Conservation (phyloP, 768 basidiomycete species). For the Strobilomyces confusus region DNA sequence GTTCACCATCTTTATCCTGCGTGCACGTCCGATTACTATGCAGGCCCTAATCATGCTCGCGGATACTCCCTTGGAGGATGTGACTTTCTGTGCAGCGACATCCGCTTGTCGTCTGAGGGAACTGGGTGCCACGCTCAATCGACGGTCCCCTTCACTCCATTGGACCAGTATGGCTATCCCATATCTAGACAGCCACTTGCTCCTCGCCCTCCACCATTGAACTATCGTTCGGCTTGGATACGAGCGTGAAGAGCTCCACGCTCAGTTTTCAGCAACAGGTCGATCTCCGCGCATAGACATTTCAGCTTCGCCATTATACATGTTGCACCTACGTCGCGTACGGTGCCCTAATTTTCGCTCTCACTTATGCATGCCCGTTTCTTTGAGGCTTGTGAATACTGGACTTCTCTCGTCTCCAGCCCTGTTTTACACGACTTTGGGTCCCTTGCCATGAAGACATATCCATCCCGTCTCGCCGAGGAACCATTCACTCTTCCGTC, state of each 20-base stretch:
- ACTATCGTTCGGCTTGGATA: conserved; percentile 49
- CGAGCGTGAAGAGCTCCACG: conserved; percentile 35
- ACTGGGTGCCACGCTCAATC: conserved; percentile 34
- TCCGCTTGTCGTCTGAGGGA: conserved; percentile 42
- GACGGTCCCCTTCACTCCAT: conserved; percentile 42
- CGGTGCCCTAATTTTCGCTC: conserved; percentile 39
- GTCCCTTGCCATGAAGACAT: conserved; percentile 46
- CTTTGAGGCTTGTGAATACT: conserved; percentile 36
- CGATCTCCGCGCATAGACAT: conserved; percentile 22
- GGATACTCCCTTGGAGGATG: conserved; percentile 59
- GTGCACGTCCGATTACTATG: conserved; percentile 47
- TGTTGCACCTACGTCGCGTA: conserved; percentile 30
- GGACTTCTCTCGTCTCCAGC: conserved; percentile 26
- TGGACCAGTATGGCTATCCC: conserved; percentile 39
- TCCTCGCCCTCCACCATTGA: conserved; percentile 38
- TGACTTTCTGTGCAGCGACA: conserved; percentile 49
- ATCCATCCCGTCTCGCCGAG: conserved; percentile 65
- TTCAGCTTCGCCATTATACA: conserved; percentile 25
- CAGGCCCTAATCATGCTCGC: conserved; percentile 47
- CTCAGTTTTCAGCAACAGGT: conserved; percentile 4
- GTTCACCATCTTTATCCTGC: conserved; percentile 53
- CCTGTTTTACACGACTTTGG: conserved; percentile 23
- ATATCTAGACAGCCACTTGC: conserved; percentile 41
- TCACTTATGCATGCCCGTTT: conserved; percentile 33
- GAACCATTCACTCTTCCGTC: conserved; percentile 35